phyloP scores from a whole-genome alignment of 2,329 filamentous ascomycete species.

The Epichloe bromicola region DNA sequence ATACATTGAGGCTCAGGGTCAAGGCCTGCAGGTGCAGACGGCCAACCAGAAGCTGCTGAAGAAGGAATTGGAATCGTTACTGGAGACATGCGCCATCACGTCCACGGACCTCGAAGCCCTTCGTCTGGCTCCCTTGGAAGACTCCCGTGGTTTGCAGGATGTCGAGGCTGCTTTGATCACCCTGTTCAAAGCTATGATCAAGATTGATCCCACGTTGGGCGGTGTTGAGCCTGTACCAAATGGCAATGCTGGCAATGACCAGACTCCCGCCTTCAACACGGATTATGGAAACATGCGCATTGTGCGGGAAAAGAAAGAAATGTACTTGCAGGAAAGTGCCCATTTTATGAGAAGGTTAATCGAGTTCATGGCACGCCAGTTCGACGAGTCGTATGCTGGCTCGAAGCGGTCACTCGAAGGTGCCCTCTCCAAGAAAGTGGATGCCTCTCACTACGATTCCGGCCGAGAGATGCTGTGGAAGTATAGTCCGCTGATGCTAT shows the following conservation, averaged over 20 bases:
- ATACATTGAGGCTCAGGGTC: slow-evolving; percentile 93
- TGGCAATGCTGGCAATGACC: slow-evolving; percentile 30
- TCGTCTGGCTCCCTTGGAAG: slow-evolving; percentile 59
- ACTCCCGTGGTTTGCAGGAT: slow-evolving; percentile 54
- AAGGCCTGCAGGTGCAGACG: slow-evolving; percentile 92
- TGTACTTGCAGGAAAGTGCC: slow-evolving; percentile 65
- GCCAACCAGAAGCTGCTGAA: slow-evolving; percentile 92
- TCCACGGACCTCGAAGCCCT: slow-evolving; percentile 60
- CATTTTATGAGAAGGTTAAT: slow-evolving; percentile 68
- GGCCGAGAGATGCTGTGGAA: slow-evolving; percentile 70
- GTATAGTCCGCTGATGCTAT: slow-evolving; percentile 78
- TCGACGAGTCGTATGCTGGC: slow-evolving; percentile 61
- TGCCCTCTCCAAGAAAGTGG: slow-evolving; percentile 51
- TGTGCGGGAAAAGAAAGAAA: slow-evolving; percentile 85
- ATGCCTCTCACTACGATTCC: slow-evolving; percentile 55
- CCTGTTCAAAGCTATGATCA: slow-evolving; percentile 84
- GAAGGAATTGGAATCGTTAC: slow-evolving; percentile 75
- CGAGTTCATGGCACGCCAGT: slow-evolving; percentile 70
- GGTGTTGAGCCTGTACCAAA: slow-evolving; percentile 34
- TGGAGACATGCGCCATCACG: slow-evolving; percentile 84
- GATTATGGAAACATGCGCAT: slow-evolving; percentile 86
- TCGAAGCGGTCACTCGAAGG: slow-evolving; percentile 52
- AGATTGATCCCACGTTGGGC: slow-evolving; percentile 74
- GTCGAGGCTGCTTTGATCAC: slow-evolving; percentile 68
- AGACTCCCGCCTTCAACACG: slow-evolving; percentile 44